A percentile compares a stretch with the other conserved stretches of the same genome.
Evolutionary conservation across 257 asterid species (phyloP).

Genomic region (Solanum gandarillasii): DNA sequence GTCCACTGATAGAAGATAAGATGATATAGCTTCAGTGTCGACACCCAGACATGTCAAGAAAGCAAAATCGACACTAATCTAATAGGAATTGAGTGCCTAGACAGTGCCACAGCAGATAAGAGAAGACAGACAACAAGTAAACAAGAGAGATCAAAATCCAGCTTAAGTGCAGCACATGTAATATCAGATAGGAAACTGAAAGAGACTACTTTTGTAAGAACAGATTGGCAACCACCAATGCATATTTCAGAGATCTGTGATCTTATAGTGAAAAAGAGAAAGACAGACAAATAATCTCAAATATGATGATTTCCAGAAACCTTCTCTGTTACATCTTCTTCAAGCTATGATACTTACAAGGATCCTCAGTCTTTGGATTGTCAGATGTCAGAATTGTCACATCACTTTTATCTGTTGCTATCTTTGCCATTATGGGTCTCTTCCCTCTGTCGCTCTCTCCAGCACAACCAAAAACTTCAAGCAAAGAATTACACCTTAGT

Average conservation of each 20-base stretch:
- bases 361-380: conserved; percentile 84
- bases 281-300: neutral
- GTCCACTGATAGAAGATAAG: conserved; percentile 51
- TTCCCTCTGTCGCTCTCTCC: conserved; percentile 89
- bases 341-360: conserved; percentile 46
- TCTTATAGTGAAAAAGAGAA: neutral
- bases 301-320: neutral
- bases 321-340: neutral
- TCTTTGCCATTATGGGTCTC: conserved; percentile 89
- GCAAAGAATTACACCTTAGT: conserved; percentile 12
- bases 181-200: neutral
- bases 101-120: neutral
- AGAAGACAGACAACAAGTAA: neutral
- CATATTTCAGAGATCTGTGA: neutral
- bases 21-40: neutral
- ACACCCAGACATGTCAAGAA: neutral
- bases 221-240: neutral
- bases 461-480: conserved; percentile 68
- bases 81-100: neutral
- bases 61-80: neutral
- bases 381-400: conserved; percentile 86
- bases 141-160: neutral
- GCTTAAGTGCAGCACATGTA: neutral
- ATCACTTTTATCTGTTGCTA: conserved; percentile 83
- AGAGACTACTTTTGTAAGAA: neutral